Evolutionary conservation across 2,329 filamentous ascomycete genomes (phyloP), one percentile per base, ranked within the genome.

Genomic region (Rachicladosporium sp.): DNA sequence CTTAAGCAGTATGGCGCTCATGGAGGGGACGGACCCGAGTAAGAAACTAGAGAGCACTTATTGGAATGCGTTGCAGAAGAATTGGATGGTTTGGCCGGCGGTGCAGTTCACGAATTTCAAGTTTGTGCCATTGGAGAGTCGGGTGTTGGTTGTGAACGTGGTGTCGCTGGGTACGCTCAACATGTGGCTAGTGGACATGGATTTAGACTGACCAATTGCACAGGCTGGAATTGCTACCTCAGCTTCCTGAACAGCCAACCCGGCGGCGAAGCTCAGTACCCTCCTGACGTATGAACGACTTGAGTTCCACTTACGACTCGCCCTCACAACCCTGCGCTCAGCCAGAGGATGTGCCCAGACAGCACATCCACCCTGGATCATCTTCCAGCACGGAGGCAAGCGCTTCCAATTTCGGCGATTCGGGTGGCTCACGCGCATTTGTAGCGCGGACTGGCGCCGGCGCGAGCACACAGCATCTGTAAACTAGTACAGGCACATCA

Each of bases 61-160:
- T 65, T 61, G 64, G 49, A 70, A 74, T 9, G 82, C 83, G 23
- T 73, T 94, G 54, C 73, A 73, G 59, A 80, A 84, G 59, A 95
- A 94, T 67, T 86, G 85, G 71, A 74, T 85, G 67, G 63, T 95
- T 41, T 95, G 88, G 88, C 88, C 88, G 3, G 68, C 67, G 50
- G 85, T 93, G 41, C 88, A 95, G 67, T 68, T 80, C 39, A 70
- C 80, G 55, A 95, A 95, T 69, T 94, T 95, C 66, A 81, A 82
- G 54, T 73, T 91, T 47, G 74, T 94, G 46, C 88, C 88, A 36
- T 68, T 93, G 46, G 76, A 93, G 57, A 78, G 89, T 63, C 74
- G 87, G 43, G 76, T 95, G 32, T 66, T 94, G 51, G 80, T 93
- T 45, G 88, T 93, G 52, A 95, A 95, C 55, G 61, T 93, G 37